Percentiles rank a stretch among this genome's conserved stretches.
Evolutionary conservation across 1,284 basidiomycete genomes (phyloP).

Genomic region (Cutaneotrichosporon sp.): DNA sequence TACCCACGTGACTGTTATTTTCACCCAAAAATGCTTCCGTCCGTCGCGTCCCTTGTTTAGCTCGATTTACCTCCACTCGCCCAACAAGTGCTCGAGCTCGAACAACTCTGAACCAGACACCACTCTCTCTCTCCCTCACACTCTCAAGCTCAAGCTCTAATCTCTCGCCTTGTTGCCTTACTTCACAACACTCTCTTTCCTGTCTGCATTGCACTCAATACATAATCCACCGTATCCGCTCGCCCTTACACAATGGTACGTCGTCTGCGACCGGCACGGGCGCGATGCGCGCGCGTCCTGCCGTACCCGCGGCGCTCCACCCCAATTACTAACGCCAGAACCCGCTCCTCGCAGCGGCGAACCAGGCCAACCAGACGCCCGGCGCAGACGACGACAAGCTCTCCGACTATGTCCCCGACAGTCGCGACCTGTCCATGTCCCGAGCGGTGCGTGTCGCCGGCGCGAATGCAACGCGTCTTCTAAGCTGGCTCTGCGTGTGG

Average conservation of each 20-base stretch:
- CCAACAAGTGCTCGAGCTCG: no score
- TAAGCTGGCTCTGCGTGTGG: no score
- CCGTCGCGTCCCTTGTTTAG: no score
- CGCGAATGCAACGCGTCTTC: no score
- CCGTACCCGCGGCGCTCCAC: no score
- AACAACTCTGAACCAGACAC: not conserved
- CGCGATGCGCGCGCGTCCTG: no score
- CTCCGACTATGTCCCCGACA: slow-evolving; percentile 45
- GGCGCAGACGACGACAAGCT: slow-evolving; percentile 43
- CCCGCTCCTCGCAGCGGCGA: slow-evolving; percentile 42
- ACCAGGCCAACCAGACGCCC: slow-evolving; percentile 19
- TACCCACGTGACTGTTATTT: not conserved
- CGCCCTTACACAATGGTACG: slow-evolving; percentile 6
- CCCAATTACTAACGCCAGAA: no score
- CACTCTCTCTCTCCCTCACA: not conserved
- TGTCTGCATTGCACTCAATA: not conserved
- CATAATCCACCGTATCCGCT: not conserved
- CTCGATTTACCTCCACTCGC: slow-evolving; percentile 1
- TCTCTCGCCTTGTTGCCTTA: no score
- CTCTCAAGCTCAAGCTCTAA: not conserved
- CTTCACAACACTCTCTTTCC: not conserved
- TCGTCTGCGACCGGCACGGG: no score
- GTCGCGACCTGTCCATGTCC: slow-evolving; percentile 42
- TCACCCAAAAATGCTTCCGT: no score
- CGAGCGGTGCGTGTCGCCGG: slow-evolving; percentile 35